Percentiles rank a stretch among this genome's conserved stretches.
phyloP scores from a whole-genome alignment of 1,284 basidiomycete genomes.

The Erythrobasidium hasegawianum region DNA sequence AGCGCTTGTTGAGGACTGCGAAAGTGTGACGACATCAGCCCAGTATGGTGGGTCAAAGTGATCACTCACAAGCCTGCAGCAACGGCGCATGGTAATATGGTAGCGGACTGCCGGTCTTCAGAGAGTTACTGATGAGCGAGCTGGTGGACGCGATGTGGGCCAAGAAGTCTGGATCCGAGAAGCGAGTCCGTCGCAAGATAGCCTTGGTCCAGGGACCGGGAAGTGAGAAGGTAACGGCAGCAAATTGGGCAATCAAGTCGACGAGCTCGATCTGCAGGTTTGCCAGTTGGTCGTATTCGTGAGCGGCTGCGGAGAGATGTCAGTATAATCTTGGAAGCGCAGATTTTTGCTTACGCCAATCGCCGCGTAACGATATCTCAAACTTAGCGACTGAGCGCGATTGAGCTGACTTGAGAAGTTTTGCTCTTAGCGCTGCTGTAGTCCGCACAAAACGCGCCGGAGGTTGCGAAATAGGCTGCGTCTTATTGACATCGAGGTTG shows the following conservation, averaged over 20 bases:
- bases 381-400: background rate
- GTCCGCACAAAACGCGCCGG: background rate
- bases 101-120: background rate
- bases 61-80: background rate
- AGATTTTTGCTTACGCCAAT: slow-evolving; percentile 9
- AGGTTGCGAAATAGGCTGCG: background rate
- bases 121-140: background rate
- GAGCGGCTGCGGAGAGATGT: too few species aligned
- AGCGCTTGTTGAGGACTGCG: slow-evolving; percentile 5
- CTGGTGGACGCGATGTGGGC: background rate
- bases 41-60: background rate
- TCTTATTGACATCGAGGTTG: background rate
- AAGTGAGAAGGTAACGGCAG: background rate
- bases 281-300: slow-evolving; percentile 20
- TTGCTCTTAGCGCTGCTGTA: background rate
- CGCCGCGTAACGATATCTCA: slow-evolving; percentile 14
- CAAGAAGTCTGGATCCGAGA: slow-evolving; percentile 19
- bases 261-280: slow-evolving; percentile 8
- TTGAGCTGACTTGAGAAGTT: slow-evolving; percentile 3
- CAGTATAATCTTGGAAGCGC: too few species aligned
- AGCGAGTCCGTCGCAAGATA: slow-evolving; percentile 9
- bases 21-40: background rate
- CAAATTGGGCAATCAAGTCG: slow-evolving; percentile 21
- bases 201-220: slow-evolving; percentile 9
- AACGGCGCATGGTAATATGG: slow-evolving; percentile 18